phyloP scores from a whole-genome alignment of 1,139 yeast species.

The Lodderomyces metapsilosis region DNA sequence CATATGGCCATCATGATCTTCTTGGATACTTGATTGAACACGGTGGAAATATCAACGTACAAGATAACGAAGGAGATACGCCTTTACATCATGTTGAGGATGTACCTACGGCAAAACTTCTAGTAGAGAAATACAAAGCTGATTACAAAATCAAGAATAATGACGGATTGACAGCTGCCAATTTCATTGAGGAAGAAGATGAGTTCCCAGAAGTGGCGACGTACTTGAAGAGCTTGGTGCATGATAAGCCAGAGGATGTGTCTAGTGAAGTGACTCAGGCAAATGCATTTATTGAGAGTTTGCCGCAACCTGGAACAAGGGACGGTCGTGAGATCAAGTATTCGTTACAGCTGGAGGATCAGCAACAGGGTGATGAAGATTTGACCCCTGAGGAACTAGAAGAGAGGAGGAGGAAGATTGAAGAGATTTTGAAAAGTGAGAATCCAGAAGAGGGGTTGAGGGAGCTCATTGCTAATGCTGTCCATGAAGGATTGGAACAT shows the following conservation, averaged over 20 bases:
- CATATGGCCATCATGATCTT: slow-evolving; percentile 79
- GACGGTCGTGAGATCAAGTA: slow-evolving; percentile 60
- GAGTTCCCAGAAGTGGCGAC: slow-evolving; percentile 78
- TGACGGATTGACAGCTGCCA: slow-evolving; percentile 71
- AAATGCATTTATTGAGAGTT: slow-evolving; percentile 20
- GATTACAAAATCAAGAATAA: slow-evolving; percentile 60
- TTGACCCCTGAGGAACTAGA: slow-evolving; percentile 31
- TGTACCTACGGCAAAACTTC: slow-evolving; percentile 55
- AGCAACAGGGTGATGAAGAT: slow-evolving; percentile 33
- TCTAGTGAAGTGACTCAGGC: slow-evolving; percentile 13
- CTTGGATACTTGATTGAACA: slow-evolving; percentile 51
- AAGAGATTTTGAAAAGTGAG: slow-evolving; percentile 70
- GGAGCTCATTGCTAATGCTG: slow-evolving; percentile 63
- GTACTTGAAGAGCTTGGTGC: slow-evolving; percentile 54
- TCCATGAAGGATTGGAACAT: slow-evolving; percentile 49
- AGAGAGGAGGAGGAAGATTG: slow-evolving; percentile 62
- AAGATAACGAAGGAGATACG: slow-evolving; percentile 90
- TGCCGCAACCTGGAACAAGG: slow-evolving; percentile 42
- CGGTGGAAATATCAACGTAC: slow-evolving; percentile 80
- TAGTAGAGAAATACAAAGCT: slow-evolving; percentile 68
- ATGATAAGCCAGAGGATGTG: slow-evolving; percentile 20
- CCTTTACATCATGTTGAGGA: slow-evolving; percentile 92
- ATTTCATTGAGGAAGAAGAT: slow-evolving; percentile 76
- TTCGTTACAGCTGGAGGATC: slow-evolving; percentile 48
- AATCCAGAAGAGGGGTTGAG: slow-evolving; percentile 77